phyloP scores from a whole-genome alignment of 2,329 filamentous ascomycete genomes.

The Diaporthe vaccinii region DNA sequence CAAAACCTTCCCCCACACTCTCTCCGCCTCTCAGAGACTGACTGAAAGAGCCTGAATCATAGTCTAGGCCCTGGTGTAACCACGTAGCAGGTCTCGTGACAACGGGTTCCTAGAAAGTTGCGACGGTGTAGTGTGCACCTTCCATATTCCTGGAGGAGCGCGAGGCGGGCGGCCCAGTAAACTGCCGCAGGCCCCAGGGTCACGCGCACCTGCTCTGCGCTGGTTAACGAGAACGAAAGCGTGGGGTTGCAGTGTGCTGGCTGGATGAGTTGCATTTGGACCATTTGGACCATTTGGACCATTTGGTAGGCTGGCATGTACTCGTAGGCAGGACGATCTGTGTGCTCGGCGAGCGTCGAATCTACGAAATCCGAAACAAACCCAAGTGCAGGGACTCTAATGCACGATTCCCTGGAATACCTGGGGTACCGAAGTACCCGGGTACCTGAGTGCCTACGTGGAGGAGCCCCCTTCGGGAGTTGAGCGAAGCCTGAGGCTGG shows the following conservation, averaged over 20 bases:
- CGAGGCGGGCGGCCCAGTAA: slow-evolving; percentile 16
- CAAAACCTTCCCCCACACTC: slow-evolving; percentile 1
- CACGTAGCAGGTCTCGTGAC: slow-evolving; percentile 30
- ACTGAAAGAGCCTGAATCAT: slow-evolving; percentile 22
- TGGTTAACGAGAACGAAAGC: not conserved
- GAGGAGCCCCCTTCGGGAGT: slow-evolving; percentile 3
- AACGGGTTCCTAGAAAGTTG: not conserved
- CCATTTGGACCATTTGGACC: too few species aligned
- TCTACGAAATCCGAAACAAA: slow-evolving; percentile 24
- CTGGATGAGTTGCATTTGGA: not conserved
- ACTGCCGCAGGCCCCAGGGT: not conserved
- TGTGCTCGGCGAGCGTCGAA: slow-evolving; percentile 11
- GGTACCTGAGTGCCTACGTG: not conserved
- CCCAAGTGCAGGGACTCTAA: slow-evolving; percentile 4
- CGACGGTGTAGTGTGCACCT: not conserved
- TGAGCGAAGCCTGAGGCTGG: slow-evolving; percentile 27
- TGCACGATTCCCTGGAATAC: slow-evolving; percentile 2
- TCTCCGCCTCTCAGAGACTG: slow-evolving; percentile 3
- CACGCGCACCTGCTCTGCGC: slow-evolving; percentile 1
- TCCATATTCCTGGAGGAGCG: slow-evolving; percentile 4
- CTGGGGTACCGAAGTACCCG: not conserved
- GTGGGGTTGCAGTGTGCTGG: slow-evolving; percentile 16
- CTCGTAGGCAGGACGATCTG: not conserved
- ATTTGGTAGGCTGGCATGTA: slow-evolving; percentile 16
- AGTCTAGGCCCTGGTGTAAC: slow-evolving; percentile 25